These are phyloP conservation scores for Candida patagonica DNA, from an alignment of 805 yeast species.

Conservation along the genomic window DNA sequence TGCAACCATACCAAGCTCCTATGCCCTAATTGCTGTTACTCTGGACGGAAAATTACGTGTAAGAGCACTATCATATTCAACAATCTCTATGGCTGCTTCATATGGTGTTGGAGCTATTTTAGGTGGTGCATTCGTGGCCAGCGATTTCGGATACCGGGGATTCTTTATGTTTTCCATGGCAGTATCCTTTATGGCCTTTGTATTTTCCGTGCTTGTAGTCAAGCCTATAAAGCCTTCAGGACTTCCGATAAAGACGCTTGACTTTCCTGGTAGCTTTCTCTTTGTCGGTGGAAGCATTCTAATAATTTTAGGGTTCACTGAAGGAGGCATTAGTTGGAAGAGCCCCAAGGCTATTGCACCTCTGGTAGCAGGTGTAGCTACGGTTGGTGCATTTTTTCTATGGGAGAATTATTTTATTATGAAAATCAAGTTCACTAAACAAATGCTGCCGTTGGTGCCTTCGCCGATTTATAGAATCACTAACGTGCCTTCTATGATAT, in stretches of 20 bases:
- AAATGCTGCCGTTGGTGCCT: background rate
- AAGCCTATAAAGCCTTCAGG: background rate
- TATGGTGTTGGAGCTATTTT: background rate
- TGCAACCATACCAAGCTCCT: constrained; percentile 1
- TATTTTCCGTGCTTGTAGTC: background rate
- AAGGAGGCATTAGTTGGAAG: background rate
- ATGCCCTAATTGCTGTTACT: background rate
- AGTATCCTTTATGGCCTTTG: background rate
- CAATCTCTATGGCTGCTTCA: background rate
- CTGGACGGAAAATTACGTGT: background rate
- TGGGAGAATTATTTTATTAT: background rate
- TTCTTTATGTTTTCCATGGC: background rate
- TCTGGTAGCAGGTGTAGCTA: background rate
- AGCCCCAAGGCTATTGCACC: background rate
- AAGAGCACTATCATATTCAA: background rate
- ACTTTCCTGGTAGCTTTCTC: background rate
- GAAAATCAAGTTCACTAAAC: background rate
- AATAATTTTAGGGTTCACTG: background rate
- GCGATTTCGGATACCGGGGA: background rate
- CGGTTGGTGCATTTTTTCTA: constrained; percentile 21
- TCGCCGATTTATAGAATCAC: background rate
- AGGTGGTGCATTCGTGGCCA: background rate
- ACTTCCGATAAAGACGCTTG: background rate
- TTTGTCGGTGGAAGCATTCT: background rate
- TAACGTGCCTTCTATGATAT: background rate